phyloP scores from a whole-genome alignment of 371 early-diverging fungal genomes.

The Parasitella parasitica region DNA sequence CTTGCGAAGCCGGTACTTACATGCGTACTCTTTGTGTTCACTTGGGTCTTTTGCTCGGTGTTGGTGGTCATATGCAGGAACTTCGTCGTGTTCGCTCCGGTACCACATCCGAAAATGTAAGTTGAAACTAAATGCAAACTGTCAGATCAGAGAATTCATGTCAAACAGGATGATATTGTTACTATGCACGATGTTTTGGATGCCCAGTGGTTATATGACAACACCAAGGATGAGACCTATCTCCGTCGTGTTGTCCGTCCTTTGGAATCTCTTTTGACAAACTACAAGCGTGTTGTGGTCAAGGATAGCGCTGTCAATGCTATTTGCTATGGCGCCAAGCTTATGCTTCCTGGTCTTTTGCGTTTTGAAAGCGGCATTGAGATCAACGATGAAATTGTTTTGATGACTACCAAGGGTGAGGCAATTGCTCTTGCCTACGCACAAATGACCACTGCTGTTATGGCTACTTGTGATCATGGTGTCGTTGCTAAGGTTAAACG shows the following conservation, averaged over 20 bases:
- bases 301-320: conserved; percentile 99
- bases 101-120: conserved; percentile 82
- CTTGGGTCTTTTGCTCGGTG: conserved; percentile 95
- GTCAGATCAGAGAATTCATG: not conserved
- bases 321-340: conserved; percentile 99
- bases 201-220: conserved; percentile 97
- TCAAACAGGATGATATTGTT: conserved; percentile 82
- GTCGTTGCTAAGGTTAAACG: conserved; percentile 99
- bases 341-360: conserved; percentile 98
- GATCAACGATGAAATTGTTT: conserved; percentile 92
- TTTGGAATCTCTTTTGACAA: conserved; percentile 93
- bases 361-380: conserved; percentile 98
- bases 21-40: conserved; percentile 99
- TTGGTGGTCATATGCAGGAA: conserved; percentile 99
- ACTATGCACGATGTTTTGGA: conserved; percentile 99
- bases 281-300: conserved; percentile 98
- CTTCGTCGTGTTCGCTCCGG: conserved; percentile 99
- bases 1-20: conserved; percentile 99
- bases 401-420: conserved; percentile 99
- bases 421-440: conserved; percentile 98
- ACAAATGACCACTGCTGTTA: conserved; percentile 92
- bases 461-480: conserved; percentile 87
- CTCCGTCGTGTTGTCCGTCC: conserved; percentile 97
- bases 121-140: conserved; percentile 7
- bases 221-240: conserved; percentile 87